Evolutionary conservation across 306 rosid species (phyloP), one percentile per base, ranked within the genome.

Genomic region (Elaeagnus macrophylla): DNA sequence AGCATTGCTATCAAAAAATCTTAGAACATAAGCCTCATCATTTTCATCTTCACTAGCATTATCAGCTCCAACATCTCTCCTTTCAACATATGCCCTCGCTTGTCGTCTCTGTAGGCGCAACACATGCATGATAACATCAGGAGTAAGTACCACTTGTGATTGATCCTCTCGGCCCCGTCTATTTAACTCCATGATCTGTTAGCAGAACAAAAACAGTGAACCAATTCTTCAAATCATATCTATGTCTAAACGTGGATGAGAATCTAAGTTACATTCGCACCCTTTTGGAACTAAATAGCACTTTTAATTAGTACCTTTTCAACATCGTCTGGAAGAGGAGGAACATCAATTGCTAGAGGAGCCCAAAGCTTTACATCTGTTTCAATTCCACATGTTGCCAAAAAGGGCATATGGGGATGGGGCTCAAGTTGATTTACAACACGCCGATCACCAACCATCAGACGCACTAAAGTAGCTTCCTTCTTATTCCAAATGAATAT

Each of bases 401-500:
- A 46, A 49, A 77, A 35, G 41, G 81, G 83, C 42, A 58, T 51
- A 61, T 67, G 78, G 0, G 86, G 86, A 66, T 77, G 86, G 17
- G 74, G 37, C 67, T 71, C 83, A 20, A 81, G 76, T 46, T 76
- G 83, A 67, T 74, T 81, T 48, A 74, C 74, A 64, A 68, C 59
- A 18, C 57, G 59, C 41, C 42, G 65, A 69, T 77, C 87, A 37
- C 87, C 83, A 5, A 53, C 52, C 80, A 80, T 73, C 70, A 76
- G 48, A 57, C 75, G 72, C 63, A 72, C 73, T 40, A 77, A 54
- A 64, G 73, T 61, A 57, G 74, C 78, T 42, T 56, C 76, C 62
- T 76, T 80, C 70, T 76, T 80, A 51, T 56, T 73, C 86, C 86
- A 80, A 59, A 80, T 71, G 73, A 73, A 80, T 64, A 77, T 80